Conservation (phyloP, 345 rosid genomes). For the Rhodamnia rubescens region DNA sequence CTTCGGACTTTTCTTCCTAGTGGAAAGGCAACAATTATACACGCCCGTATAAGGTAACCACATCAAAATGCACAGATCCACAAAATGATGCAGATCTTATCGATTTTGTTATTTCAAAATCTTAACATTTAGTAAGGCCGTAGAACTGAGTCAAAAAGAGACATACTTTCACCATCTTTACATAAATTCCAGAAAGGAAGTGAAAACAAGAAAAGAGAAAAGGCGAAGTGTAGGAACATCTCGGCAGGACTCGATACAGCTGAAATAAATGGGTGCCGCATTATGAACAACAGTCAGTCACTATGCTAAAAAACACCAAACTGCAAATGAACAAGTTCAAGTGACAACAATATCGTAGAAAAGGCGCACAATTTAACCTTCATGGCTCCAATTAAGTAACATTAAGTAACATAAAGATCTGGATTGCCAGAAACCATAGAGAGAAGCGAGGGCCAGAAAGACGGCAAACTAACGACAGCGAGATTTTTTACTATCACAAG, state of each 20-base stretch:
- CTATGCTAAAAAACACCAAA: neutral
- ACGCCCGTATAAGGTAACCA: neutral
- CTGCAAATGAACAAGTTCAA: neutral
- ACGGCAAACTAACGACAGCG: neutral
- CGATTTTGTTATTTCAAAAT: neutral
- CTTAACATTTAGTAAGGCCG: neutral
- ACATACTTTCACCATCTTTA: neutral
- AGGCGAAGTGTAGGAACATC: neutral
- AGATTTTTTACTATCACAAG: neutral
- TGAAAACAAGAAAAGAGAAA: neutral
- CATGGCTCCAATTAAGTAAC: neutral
- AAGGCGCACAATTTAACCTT: neutral
- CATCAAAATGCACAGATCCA: neutral
- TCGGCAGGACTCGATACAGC: neutral
- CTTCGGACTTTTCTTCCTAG: neutral
- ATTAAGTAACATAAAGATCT: neutral
- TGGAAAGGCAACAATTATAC: neutral
- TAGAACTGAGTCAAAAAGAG: neutral
- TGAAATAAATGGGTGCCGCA: neutral
- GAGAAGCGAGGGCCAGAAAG: neutral
- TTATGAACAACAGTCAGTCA: neutral
- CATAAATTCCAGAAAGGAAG: neutral
- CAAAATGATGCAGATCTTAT: neutral
- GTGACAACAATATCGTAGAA: neutral
- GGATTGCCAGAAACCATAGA: neutral